These are phyloP conservation scores for Colletotrichum sp. DNA, from an alignment of 2,329 filamentous ascomycete species.

Conservation along the genomic window DNA sequence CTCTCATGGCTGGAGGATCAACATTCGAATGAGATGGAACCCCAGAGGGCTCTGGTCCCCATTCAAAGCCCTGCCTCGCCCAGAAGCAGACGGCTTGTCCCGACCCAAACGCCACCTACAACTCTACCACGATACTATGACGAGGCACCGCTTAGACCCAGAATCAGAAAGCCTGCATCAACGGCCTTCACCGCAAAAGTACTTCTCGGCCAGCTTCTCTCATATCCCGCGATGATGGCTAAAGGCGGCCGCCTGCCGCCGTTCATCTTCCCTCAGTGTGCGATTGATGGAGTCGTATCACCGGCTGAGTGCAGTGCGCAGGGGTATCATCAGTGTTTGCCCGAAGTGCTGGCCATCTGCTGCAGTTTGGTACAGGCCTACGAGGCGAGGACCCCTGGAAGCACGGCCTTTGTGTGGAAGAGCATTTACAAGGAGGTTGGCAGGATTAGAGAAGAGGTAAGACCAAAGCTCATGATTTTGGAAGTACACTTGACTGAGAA, in stretches of 20 bases:
- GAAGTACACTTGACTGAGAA: neutral
- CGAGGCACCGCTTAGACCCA: neutral
- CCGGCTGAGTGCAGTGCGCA: slow-evolving; percentile 16
- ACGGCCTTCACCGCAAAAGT: slow-evolving; percentile 24
- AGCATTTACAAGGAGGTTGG: slow-evolving; percentile 26
- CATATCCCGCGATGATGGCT: slow-evolving; percentile 27
- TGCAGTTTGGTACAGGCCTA: slow-evolving; percentile 26
- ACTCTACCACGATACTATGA: neutral
- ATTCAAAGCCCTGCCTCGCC: neutral
- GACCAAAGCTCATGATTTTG: neutral
- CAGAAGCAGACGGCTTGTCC: neutral
- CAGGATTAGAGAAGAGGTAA: neutral
- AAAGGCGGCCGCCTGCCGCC: slow-evolving; percentile 24
- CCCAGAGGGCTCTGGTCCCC: neutral
- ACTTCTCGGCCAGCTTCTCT: slow-evolving; percentile 26
- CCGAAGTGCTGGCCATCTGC: slow-evolving; percentile 29
- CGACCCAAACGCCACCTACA: neutral
- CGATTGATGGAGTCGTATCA: slow-evolving; percentile 5
- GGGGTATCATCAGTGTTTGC: slow-evolving; percentile 29
- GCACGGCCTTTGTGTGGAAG: slow-evolving; percentile 26
- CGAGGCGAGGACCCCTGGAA: slow-evolving; percentile 23
- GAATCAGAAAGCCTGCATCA: neutral
- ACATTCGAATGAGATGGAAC: neutral
- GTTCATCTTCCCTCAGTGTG: slow-evolving; percentile 31
- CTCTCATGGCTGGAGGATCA: neutral